Base-by-base conservation (phyloP, 371 early-diverging fungal species). In the Mortierella sp. region DNA sequence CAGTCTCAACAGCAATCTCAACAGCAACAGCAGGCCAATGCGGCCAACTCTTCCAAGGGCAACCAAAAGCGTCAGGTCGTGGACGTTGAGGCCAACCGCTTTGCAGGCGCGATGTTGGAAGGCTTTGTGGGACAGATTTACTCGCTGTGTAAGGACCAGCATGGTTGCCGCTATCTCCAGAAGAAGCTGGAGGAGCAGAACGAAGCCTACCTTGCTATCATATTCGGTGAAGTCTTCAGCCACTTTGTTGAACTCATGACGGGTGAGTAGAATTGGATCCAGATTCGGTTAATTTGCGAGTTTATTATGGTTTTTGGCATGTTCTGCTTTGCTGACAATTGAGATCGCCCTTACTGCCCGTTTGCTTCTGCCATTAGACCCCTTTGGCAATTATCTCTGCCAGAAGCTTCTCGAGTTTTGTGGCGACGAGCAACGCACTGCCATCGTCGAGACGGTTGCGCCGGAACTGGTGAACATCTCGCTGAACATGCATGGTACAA, bases 401-500 rank as follows among this genome's bases (percentile, higher is more conserved):
- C 96, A 96, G 64, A 95, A 95, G 67, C 80, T 96, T 15, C 73
- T 95, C 34, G 96, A 96, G 73, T 82, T 83, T 68, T 91, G 93
- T 66, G 84, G 79, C 24, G 93, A 94, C 66, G 82, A 80, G 3
- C 95, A 96, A 79, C 83, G 92, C 26, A 87, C 87, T 4, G 76
- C 79, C 50, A 87, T 96, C 56, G 87, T 95, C 4, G 84, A 89
- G 44, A 84, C 78, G 6, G 90, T 94, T 0, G 86, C 92, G 0
- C 87, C 90, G 2, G 89, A 93, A 15, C 70, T 99, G 27, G 86
- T 92, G 32, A 83, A 79, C 31, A 93, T 98, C 47, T 91, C 93
- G 34, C 78, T 95, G 48, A 97, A 97, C 80, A 94, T 96, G 89
- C 98, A 99, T 79, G 99, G 99, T 19, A 99, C 99, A 31, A 86